phyloP scores from a whole-genome alignment of 2,329 filamentous ascomycete genomes.

The Xylariaceae sp. region DNA sequence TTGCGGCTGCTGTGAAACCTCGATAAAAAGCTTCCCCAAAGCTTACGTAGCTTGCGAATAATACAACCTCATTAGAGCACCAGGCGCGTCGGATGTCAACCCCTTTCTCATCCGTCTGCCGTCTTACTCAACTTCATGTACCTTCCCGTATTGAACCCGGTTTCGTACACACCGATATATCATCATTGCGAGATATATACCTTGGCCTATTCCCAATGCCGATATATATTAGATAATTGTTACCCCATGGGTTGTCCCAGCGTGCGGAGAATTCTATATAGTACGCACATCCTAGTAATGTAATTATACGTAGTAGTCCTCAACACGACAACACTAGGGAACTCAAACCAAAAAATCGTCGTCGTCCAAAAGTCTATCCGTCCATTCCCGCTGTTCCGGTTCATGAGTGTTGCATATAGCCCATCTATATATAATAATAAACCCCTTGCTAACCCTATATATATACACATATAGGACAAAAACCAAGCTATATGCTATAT shows the following conservation, averaged over 20 bases:
- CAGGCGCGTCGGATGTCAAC: too few species aligned
- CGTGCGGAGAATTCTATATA: too few species aligned
- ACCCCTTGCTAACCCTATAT: background rate
- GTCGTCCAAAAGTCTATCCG: background rate
- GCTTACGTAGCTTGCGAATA: background rate
- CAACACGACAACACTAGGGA: background rate
- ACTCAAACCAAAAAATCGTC: background rate
- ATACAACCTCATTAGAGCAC: too few species aligned
- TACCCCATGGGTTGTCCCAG: too few species aligned
- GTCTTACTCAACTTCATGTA: too few species aligned
- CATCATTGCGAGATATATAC: background rate
- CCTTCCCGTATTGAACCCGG: too few species aligned
- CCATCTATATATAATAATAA: background rate
- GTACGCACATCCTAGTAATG: background rate
- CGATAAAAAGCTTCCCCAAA: conserved; percentile 1
- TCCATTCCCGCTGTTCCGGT: background rate
- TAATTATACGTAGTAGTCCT: background rate
- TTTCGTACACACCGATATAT: background rate
- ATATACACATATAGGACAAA: too few species aligned
- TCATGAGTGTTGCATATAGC: background rate
- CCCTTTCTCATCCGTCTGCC: too few species aligned
- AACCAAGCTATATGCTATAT: background rate
- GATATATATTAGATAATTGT: background rate
- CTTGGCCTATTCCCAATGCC: background rate
- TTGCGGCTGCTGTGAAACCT: conserved; percentile 20